These are phyloP conservation scores for Leccinum olivaceopallidum DNA, from an alignment of 768 basidiomycete genomes.

Conservation along the genomic window DNA sequence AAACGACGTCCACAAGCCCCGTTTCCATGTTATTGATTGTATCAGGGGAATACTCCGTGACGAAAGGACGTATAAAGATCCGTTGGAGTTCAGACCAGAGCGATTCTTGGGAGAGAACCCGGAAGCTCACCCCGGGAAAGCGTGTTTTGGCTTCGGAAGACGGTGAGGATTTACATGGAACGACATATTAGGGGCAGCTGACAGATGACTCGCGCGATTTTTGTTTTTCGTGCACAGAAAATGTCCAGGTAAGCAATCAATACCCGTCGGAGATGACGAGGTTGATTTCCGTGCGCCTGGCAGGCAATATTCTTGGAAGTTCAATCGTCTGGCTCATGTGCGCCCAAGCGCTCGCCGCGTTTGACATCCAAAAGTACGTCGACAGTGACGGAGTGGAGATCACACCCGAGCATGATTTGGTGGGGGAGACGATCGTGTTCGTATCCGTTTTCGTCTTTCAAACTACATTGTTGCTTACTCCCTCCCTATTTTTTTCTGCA, in stretches of 20 bases:
- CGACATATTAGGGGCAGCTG: not conserved
- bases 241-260: slow-evolving; percentile 13
- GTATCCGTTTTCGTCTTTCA: not conserved
- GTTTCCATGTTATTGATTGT: not conserved
- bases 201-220: too few relatives aligned
- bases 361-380: slow-evolving; percentile 42
- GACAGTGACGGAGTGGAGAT: slow-evolving; percentile 40
- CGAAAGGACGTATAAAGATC: slow-evolving; percentile 16
- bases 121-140: slow-evolving; percentile 14
- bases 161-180: slow-evolving; percentile 3
- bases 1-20: not conserved
- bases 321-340: not conserved
- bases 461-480: not conserved
- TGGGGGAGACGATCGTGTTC: slow-evolving; percentile 13
- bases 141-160: slow-evolving; percentile 22
- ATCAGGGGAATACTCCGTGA: slow-evolving; percentile 23
- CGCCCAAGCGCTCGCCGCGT: slow-evolving; percentile 42
- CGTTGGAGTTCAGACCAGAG: slow-evolving; percentile 25
- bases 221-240: not conserved
- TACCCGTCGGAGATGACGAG: not conserved
- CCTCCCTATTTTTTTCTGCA: not conserved
- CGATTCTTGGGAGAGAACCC: slow-evolving; percentile 21
- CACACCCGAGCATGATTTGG: slow-evolving; percentile 42
- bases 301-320: not conserved
- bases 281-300: too few relatives aligned